Evolutionary conservation across 148 eudicot genomes (phyloP).

Genomic region (Drosera capensis): DNA sequence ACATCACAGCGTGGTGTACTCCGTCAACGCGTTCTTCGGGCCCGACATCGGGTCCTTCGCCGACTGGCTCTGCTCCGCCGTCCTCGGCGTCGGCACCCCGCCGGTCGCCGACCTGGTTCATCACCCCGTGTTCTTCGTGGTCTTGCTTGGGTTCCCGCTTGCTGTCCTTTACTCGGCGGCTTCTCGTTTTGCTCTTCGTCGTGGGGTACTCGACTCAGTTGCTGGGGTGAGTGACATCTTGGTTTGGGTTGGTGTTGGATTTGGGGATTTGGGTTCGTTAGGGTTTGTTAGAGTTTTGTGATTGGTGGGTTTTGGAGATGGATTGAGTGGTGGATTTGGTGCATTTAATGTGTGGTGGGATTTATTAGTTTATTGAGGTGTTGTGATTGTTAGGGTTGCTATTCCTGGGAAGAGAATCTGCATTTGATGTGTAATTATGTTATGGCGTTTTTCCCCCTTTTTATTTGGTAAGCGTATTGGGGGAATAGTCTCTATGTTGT

Average conservation of each 20-base stretch:
- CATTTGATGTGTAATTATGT: neutral
- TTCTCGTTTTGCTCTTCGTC: constrained; percentile 32
- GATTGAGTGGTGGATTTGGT: too few relatives aligned
- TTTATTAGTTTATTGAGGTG: too few relatives aligned
- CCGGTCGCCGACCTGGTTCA: constrained; percentile 35
- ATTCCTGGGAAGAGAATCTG: neutral
- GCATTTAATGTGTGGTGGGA: too few relatives aligned
- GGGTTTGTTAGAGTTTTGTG: too few relatives aligned
- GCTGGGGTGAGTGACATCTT: constrained; percentile 44
- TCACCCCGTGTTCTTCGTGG: constrained; percentile 52
- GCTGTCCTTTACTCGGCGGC: constrained; percentile 44
- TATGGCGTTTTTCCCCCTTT: neutral
- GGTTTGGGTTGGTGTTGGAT: neutral
- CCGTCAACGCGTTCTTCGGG: constrained; percentile 90
- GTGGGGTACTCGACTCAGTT: constrained; percentile 43
- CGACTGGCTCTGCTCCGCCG: constrained; percentile 60
- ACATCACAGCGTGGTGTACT: constrained; percentile 68
- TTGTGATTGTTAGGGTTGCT: too few relatives aligned
- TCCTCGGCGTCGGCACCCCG: constrained; percentile 49
- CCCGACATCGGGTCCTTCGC: constrained; percentile 89
- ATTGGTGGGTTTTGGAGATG: too few relatives aligned
- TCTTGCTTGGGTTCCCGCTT: constrained; percentile 61
- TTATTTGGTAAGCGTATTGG: too few relatives aligned
- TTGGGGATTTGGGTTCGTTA: neutral
- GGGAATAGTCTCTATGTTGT: too few relatives aligned